Conservation (phyloP, 2,329 filamentous ascomycete species). For the Coniochaeta prunicola region DNA sequence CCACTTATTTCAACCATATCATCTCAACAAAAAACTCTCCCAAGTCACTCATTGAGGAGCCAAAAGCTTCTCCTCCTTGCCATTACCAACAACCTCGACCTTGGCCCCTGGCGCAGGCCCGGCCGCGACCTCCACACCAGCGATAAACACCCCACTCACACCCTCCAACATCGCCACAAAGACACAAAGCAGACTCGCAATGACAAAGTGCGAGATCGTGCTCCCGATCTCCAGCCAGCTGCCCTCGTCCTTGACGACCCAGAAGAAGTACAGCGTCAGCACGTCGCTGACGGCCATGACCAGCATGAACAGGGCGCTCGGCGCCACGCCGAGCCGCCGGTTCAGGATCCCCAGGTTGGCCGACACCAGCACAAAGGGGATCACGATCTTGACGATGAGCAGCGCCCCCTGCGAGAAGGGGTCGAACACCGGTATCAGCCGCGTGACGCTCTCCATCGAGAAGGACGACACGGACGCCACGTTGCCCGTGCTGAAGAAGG, state of each 20-base stretch:
- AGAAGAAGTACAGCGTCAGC: constrained; percentile 94
- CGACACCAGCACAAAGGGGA: constrained; percentile 87
- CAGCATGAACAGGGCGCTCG: constrained; percentile 86
- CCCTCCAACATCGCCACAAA: constrained; percentile 87
- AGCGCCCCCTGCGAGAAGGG: constrained; percentile 87
- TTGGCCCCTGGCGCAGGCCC: constrained; percentile 11
- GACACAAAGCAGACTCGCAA: constrained; percentile 80
- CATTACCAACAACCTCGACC: constrained; percentile 7
- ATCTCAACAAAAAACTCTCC: neutral
- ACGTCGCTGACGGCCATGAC: constrained; percentile 90
- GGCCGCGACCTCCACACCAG: constrained; percentile 68
- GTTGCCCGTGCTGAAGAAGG: constrained; percentile 96
- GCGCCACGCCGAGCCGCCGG: constrained; percentile 72
- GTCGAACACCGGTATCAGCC: constrained; percentile 86
- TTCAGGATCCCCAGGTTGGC: constrained; percentile 94
- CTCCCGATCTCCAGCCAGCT: constrained; percentile 97
- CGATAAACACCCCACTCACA: constrained; percentile 74
- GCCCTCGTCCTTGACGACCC: constrained; percentile 92
- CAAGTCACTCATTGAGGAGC: neutral
- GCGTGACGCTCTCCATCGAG: constrained; percentile 80
- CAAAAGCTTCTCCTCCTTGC: neutral
- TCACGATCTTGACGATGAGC: constrained; percentile 80
- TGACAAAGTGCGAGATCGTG: constrained; percentile 91
- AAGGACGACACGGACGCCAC: constrained; percentile 91
- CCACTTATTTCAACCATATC: neutral